phyloP scores from a whole-genome alignment of 192 early-diverging fungal species.

The Coemansia sp. region DNA sequence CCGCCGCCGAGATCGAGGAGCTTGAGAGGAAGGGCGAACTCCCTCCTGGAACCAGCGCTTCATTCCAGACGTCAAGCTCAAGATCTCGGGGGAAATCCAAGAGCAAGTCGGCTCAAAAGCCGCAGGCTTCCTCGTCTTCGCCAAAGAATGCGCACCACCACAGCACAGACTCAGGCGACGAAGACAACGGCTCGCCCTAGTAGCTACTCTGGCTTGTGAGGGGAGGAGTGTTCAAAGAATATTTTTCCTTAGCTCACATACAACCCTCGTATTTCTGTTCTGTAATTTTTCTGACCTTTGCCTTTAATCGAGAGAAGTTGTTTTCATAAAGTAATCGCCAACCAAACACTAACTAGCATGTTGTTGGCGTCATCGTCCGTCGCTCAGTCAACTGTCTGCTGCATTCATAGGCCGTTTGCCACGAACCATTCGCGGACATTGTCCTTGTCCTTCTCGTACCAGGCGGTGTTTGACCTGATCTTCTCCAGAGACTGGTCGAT shows the following conservation, averaged over 20 bases:
- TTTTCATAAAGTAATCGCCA: no score
- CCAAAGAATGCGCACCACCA: neutral
- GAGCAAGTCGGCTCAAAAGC: slow-evolving; percentile 15
- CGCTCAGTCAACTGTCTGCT: no score
- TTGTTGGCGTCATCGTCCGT: no score
- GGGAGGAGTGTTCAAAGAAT: no score
- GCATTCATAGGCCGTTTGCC: slow-evolving; percentile 25
- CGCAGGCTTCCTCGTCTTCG: neutral
- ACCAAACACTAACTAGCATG: no score
- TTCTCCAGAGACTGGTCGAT: slow-evolving; percentile 74
- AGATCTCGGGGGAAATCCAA: slow-evolving; percentile 35
- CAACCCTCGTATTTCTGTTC: no score
- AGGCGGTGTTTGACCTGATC: slow-evolving; percentile 58
- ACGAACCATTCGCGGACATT: slow-evolving; percentile 44
- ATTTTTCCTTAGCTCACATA: no score
- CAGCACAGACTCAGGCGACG: slow-evolving; percentile 10
- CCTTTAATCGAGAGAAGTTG: neutral
- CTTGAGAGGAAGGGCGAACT: slow-evolving; percentile 56
- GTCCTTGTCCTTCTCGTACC: slow-evolving; percentile 47
- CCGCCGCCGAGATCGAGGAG: slow-evolving; percentile 72
- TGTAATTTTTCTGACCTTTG: neutral
- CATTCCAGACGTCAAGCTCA: slow-evolving; percentile 30
- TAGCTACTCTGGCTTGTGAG: no score
- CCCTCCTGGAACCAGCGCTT: slow-evolving; percentile 42
- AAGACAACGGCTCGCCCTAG: slow-evolving; percentile 17